These are phyloP conservation scores for Aspergillus incahuasiensis DNA, from an alignment of 495 filamentous ascomycete genomes.

Conservation along the genomic window DNA sequence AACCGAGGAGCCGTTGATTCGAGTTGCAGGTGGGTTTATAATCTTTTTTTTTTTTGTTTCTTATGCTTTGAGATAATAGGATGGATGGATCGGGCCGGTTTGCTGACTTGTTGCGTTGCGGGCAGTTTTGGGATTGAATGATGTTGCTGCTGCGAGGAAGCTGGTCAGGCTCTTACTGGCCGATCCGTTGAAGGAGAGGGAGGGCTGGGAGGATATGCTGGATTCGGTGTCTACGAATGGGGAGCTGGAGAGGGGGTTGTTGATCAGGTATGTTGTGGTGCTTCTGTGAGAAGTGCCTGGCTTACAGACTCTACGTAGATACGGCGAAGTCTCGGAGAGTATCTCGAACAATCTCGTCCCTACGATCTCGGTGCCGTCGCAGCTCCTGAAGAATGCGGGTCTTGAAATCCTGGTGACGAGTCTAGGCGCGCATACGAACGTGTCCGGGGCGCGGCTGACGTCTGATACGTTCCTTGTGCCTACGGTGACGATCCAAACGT, in stretches of 20 bases:
- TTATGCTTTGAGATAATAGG: no score
- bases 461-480: conserved; percentile 62
- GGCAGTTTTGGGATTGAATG: conserved; percentile 50
- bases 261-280: conserved; percentile 48
- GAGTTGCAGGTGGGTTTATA: conserved; percentile 57
- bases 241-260: conserved; percentile 42
- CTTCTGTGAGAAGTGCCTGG: not conserved
- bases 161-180: conserved; percentile 69
- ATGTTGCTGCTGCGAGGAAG: conserved; percentile 46
- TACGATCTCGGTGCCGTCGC: conserved; percentile 62
- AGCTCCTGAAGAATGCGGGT: conserved; percentile 59
- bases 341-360: conserved; percentile 45
- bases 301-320: conserved; percentile 30
- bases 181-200: conserved; percentile 63
- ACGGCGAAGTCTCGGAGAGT: conserved; percentile 46
- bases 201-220: conserved; percentile 68
- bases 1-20: conserved; percentile 60
- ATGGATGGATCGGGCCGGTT: not conserved
- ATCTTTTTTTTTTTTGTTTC: no score
- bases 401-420: conserved; percentile 75
- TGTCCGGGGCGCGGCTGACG: conserved; percentile 46
- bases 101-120: not conserved
- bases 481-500: conserved; percentile 61
- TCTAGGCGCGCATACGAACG: conserved; percentile 38
- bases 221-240: conserved; percentile 30